Conservation (phyloP, 2,329 filamentous ascomycete species). For the Colletotrichum horii region DNA sequence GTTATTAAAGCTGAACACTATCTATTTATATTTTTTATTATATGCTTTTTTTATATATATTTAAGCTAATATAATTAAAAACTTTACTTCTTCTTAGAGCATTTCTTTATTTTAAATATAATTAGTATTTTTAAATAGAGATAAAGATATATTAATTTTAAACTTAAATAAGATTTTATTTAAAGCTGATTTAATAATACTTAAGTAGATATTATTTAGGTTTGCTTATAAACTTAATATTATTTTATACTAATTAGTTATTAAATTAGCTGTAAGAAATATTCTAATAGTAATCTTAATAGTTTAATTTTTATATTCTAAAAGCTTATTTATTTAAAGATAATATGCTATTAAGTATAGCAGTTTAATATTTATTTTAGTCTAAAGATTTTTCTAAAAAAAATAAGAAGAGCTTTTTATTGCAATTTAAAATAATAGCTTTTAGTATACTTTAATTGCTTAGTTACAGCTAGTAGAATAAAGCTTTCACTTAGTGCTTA, state of each 20-base stretch:
- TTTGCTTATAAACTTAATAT: not conserved
- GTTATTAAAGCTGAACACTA: not conserved
- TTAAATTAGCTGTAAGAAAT: not conserved
- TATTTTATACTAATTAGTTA: not conserved
- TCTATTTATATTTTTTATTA: not conserved
- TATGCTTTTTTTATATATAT: not conserved
- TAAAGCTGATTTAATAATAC: not conserved
- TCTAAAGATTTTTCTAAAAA: not conserved
- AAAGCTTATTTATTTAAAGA: not conserved
- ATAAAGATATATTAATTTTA: not conserved
- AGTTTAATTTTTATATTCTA: not conserved
- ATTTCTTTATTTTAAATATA: not conserved
- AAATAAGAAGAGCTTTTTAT: not conserved
- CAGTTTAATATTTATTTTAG: not conserved
- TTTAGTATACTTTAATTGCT: accelerated
- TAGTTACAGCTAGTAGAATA: not conserved
- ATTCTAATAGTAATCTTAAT: not conserved
- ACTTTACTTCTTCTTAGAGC: not conserved
- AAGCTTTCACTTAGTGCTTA: not conserved
- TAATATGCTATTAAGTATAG: not conserved
- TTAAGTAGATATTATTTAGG: no score
- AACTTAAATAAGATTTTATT: not conserved
- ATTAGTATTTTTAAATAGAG: not conserved
- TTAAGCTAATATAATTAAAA: not conserved
- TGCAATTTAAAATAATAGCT: not conserved